Evolutionary conservation across 305 asterid species (phyloP), one percentile per base, ranked within the genome.

Genomic region (Ajuga reptans): DNA sequence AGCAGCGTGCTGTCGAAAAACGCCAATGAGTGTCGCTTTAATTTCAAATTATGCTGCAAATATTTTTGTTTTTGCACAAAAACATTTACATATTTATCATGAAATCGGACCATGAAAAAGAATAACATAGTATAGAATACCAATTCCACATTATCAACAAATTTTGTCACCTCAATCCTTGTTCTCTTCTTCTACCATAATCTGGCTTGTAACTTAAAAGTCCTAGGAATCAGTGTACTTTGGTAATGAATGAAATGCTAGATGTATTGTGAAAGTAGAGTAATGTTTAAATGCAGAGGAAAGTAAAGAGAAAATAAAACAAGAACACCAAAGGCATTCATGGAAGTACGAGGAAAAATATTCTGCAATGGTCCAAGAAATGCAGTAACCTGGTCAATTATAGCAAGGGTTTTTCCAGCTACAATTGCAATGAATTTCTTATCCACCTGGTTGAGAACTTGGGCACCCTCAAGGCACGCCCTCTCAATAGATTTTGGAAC

Each of bases 371-470:
- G 33, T 9, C 53, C 24, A 68, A 61, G 60, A 69, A 73, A 71
- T 46, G 76, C 70, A 78, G 56, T 69, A 68, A 92, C 98, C 96
- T 93, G 98, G 73, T 90, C 98, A 60, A 93, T 84, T 9, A 89
- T 71, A 78, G 92, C 90, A 71, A 93, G 97, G 56, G 81, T 85
- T 65, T 74, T 79, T 74, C 91, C 85, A 9, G 92, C 95, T 73
- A 90, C 90, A 55, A 90, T 85, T 12, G 96, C 92, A 78, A 90
- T 93, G 84, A 84, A 93, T 83, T 93, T 93, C 88, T 88, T 88
- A 77, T 93, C 97, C 69, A 93, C 92, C 82, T 90, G 98, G 69
- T 72, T 84, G 71, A 93, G 98, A 82, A 93, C 94, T 78, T 79
- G 82, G 76, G 95, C 92, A 73, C 80, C 75, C 73, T 83, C 85